These are phyloP conservation scores for Alternaria consortialis DNA, from an alignment of 2,329 filamentous ascomycete species.

Conservation along the genomic window DNA sequence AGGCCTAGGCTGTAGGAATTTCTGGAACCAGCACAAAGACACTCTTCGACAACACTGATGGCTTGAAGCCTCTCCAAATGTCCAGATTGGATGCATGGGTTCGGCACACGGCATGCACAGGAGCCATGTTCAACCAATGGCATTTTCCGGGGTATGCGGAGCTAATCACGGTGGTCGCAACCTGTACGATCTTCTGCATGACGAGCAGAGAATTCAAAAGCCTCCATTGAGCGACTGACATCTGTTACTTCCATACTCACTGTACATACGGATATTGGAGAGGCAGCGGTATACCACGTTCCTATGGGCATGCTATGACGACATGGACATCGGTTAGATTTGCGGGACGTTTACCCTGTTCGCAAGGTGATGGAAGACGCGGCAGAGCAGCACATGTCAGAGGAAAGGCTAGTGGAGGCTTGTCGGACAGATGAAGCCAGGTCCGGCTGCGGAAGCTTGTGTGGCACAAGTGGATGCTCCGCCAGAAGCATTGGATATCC, in stretches of 20 bases:
- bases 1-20: constrained; percentile 73
- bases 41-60: constrained; percentile 72
- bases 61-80: neutral
- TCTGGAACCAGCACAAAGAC: constrained; percentile 82
- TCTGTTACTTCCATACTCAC: neutral
- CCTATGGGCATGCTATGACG: neutral
- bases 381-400: constrained; percentile 14
- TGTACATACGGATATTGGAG: neutral
- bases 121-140: constrained; percentile 11
- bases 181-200: constrained; percentile 6
- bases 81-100: neutral
- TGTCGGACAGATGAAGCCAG: constrained; percentile 11
- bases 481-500: neutral
- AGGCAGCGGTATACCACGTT: neutral
- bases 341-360: constrained; percentile 11
- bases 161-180: neutral
- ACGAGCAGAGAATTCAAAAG: neutral
- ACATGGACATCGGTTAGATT: constrained; percentile 10
- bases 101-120: constrained; percentile 4
- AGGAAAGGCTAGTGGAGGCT: constrained; percentile 17
- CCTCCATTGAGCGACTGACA: neutral
- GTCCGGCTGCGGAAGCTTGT: constrained; percentile 6
- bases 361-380: neutral
- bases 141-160: constrained; percentile 15
- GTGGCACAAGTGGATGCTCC: neutral